Percentiles rank a stretch among this genome's conserved stretches.
phyloP scores from a whole-genome alignment of 2,329 filamentous ascomycete genomes.

The Alternaria sp. region DNA sequence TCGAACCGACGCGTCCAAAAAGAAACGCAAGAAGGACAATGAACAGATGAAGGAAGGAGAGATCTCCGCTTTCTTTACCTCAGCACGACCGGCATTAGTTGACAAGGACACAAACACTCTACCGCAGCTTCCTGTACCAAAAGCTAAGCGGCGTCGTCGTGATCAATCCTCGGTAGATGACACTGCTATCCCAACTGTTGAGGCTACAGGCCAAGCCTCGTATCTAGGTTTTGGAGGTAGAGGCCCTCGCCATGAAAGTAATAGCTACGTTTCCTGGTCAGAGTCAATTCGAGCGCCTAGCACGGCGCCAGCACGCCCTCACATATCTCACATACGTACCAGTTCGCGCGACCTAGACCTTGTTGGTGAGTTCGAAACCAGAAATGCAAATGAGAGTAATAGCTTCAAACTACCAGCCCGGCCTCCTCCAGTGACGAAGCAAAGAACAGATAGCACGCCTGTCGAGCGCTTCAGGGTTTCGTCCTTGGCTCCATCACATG shows the following conservation, averaged over 20 bases:
- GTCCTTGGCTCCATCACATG: constrained; percentile 23
- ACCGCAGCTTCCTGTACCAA: background rate
- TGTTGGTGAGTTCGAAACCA: background rate
- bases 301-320: constrained; percentile 12
- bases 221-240: constrained; percentile 50
- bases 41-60: constrained; percentile 47
- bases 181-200: constrained; percentile 35
- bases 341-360: constrained; percentile 13
- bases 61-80: constrained; percentile 55
- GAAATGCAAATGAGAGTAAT: constrained; percentile 4
- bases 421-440: constrained; percentile 8
- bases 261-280: constrained; percentile 52
- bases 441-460: constrained; percentile 9
- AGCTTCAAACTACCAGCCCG: constrained; percentile 11
- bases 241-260: constrained; percentile 37
- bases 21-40: constrained; percentile 42
- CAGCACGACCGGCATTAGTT: constrained; percentile 32
- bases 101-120: constrained; percentile 31
- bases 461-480: constrained; percentile 24
- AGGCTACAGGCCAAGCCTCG: constrained; percentile 41
- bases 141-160: constrained; percentile 11
- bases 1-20: constrained; percentile 30
- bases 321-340: background rate
- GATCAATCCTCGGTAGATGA: constrained; percentile 20
- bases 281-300: constrained; percentile 44